Conservation (phyloP, 129 eudicot species). For the Tanacetum coccineum region DNA sequence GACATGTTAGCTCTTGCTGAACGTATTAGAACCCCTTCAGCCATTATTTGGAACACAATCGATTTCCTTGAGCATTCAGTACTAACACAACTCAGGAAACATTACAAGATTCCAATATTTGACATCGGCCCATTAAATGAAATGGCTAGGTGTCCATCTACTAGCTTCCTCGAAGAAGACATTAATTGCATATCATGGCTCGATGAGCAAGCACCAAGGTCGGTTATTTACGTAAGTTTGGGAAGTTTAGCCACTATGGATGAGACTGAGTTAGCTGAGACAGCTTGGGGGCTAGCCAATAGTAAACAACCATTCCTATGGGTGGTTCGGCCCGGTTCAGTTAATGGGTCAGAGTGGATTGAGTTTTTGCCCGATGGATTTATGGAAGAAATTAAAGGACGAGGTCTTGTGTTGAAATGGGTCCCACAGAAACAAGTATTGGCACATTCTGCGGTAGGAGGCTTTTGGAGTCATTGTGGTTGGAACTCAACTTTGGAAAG, state of each 20-base stretch:
- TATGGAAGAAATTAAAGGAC: conserved; percentile 21
- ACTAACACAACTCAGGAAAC: conserved; percentile 34
- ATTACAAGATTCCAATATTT: conserved; percentile 40
- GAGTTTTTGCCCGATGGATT: conserved; percentile 41
- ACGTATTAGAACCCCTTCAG: conserved; percentile 32
- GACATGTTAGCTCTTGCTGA: conserved; percentile 11
- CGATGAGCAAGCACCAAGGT: conserved; percentile 42
- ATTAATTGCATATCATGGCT: conserved; percentile 49
- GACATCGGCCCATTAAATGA: conserved; percentile 45
- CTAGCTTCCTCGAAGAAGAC: conserved; percentile 44
- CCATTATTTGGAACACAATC: conserved; percentile 56
- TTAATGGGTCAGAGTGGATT: conserved; percentile 38
- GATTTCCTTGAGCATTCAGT: conserved; percentile 40
- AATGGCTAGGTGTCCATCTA: conserved; percentile 30
- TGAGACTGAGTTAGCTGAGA: conserved; percentile 41
- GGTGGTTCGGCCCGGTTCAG: conserved; percentile 55
- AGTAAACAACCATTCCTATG: conserved; percentile 50
- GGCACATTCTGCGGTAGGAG: conserved; percentile 50
- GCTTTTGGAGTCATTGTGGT: conserved; percentile 60
- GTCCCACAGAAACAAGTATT: conserved; percentile 50
- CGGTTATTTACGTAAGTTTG: conserved; percentile 56
- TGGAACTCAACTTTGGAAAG: conserved; percentile 60
- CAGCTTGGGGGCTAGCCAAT: conserved; percentile 56
- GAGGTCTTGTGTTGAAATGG: conserved; percentile 47
- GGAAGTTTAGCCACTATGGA: conserved; percentile 42